Base-by-base conservation (phyloP, 306 rosid species). In the Prunus dulcis region DNA sequence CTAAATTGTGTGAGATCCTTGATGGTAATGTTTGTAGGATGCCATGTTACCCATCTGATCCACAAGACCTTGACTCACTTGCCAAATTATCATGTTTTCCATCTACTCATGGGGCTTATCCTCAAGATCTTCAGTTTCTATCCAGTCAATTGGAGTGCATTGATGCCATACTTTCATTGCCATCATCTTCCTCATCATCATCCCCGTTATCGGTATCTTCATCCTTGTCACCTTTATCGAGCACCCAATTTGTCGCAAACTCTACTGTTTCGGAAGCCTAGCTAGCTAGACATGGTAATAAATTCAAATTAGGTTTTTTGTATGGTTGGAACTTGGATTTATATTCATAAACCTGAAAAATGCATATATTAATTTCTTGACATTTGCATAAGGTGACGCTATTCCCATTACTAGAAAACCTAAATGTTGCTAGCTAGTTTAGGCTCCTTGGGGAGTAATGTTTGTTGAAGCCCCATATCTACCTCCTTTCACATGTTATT, bases 111-210 rank as follows among this genome's bases (percentile, higher is more conserved):
- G 67, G 34, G 2, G 79, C 72, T 56, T 69, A 38, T 69, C 75
- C 86, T 23, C 82, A 67, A 60, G 81, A 87, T 82, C 77, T 79
- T 67, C 60, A 69, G 65, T 13, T 82, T 45, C 72, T 56, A 28
- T 46, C 72, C 28, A 82, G 83, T 78, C 91, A 88, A 76, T 63
- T 84, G 88, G 93, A 89, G 74, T 81, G 71, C 69, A 81, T 79
- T 62, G 91, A 86, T 55, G 73, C 81, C 22, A 64, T 91, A 71
- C 71, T 84, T 43, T 82, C 90, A 1, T 67, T 86, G 72, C 84
- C 88, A 41, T 66, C 75, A 15, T 64, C 77, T 41, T 43, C 30
- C 76, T 92, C 79, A 73, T 81, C 10, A 4, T 52, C 28, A 2
- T 60, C 46, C 14, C 19, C 62, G 3, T 32, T 45, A 20, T 71